These are phyloP conservation scores for Maudiozyma saulgeensis DNA, from an alignment of 805 yeast species.

Conservation along the genomic window DNA sequence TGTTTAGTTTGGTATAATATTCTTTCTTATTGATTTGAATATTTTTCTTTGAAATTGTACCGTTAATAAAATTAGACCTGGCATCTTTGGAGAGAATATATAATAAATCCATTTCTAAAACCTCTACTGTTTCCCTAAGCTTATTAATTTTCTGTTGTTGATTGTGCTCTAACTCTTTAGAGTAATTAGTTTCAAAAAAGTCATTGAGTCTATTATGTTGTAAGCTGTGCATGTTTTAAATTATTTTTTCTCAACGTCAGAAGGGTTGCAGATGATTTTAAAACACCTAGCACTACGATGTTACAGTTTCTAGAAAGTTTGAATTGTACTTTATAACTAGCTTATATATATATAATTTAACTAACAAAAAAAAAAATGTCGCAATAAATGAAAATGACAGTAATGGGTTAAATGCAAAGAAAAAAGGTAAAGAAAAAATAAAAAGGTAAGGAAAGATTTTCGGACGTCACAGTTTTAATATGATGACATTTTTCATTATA, in stretches of 20 bases:
- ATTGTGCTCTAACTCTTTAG: background rate
- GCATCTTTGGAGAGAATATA: background rate
- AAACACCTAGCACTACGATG: too few species aligned
- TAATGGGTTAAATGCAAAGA: too few species aligned
- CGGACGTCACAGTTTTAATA: too few species aligned
- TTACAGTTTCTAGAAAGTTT: too few species aligned
- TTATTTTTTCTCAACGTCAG: background rate
- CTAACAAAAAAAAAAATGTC: too few species aligned
- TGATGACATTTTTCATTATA: background rate
- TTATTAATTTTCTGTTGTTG: background rate
- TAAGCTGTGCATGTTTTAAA: background rate
- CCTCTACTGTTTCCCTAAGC: background rate
- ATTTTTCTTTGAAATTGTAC: background rate
- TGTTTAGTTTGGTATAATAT: too few species aligned
- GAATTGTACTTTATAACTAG: too few species aligned
- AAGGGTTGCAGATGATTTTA: too few species aligned
- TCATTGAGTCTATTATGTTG: background rate
- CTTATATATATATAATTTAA: too few species aligned
- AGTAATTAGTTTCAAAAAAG: background rate
- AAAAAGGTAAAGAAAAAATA: background rate
- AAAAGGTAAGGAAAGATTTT: background rate
- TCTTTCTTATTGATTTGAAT: too few species aligned
- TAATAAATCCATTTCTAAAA: background rate
- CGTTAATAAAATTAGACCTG: background rate
- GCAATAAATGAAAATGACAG: too few species aligned